phyloP scores from a whole-genome alignment of 768 basidiomycete species.

The Hypsizygus marmoreus region DNA sequence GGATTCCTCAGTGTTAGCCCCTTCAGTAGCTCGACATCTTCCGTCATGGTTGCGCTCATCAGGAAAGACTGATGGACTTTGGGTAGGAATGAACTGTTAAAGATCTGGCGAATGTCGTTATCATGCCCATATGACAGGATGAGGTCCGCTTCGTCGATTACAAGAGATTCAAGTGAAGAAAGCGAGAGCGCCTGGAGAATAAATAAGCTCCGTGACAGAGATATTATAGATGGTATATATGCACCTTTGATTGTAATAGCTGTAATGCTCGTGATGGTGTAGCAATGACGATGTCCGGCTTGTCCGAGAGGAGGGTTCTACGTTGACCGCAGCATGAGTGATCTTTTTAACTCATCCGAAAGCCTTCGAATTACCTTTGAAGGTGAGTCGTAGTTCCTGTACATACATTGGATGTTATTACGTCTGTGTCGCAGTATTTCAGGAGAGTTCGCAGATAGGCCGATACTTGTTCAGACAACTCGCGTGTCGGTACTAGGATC shows the following conservation, averaged over 20 bases:
- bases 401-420: constrained; percentile 75
- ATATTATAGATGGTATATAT: constrained; percentile 11
- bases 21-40: constrained; percentile 91
- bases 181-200: constrained; percentile 63
- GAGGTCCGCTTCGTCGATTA: constrained; percentile 97
- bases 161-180: constrained; percentile 74
- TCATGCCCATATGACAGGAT: constrained; percentile 97
- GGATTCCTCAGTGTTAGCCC: constrained; percentile 86
- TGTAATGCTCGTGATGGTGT: constrained; percentile 74
- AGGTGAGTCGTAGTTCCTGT: constrained; percentile 69
- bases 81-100: constrained; percentile 70
- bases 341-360: background rate
- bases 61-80: constrained; percentile 89
- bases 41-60: constrained; percentile 97
- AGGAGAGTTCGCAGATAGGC: constrained; percentile 64
- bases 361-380: constrained; percentile 44
- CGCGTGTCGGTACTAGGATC: constrained; percentile 88
- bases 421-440: constrained; percentile 77
- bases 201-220: background rate
- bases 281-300: constrained; percentile 77
- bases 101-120: constrained; percentile 77
- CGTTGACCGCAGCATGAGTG: background rate
- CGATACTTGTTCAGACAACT: constrained; percentile 89
- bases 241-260: constrained; percentile 70
- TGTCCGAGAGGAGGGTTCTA: constrained; percentile 49